Evolutionary conservation across 2,329 filamentous ascomycete genomes (phyloP).

Genomic region (Aureobasidium sp.): DNA sequence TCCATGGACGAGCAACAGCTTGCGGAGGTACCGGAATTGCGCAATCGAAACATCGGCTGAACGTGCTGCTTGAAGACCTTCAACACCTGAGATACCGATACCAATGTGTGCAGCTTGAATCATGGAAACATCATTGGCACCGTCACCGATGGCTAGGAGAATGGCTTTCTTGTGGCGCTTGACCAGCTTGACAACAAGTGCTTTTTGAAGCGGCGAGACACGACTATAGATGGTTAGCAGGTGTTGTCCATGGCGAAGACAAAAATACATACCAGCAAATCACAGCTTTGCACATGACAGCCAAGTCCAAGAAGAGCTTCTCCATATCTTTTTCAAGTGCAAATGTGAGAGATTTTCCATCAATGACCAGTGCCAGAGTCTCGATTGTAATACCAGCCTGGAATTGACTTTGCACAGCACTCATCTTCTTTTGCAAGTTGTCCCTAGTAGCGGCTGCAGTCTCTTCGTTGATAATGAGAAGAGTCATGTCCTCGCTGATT

Average conservation of each 20-base stretch:
- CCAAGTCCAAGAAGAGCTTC: constrained; percentile 85
- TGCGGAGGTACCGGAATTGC: constrained; percentile 90
- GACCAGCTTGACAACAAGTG: constrained; percentile 93
- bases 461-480: constrained; percentile 94
- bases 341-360: constrained; percentile 89
- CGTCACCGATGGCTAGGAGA: constrained; percentile 90
- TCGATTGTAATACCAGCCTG: constrained; percentile 72
- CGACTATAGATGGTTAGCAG: constrained; percentile 47
- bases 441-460: constrained; percentile 67
- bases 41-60: constrained; percentile 93
- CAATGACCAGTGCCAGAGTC: constrained; percentile 83
- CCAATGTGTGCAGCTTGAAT: constrained; percentile 98
- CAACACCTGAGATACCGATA: constrained; percentile 91
- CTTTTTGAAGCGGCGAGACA: constrained; percentile 94
- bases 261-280: constrained; percentile 61
- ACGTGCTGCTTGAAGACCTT: constrained; percentile 91
- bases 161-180: constrained; percentile 90
- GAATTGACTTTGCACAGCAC: constrained; percentile 78
- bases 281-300: constrained; percentile 95
- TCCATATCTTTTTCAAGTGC: constrained; percentile 91
- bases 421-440: constrained; percentile 87
- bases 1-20: constrained; percentile 88
- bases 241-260: background rate
- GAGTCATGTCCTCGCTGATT: constrained; percentile 96
- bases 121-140: constrained; percentile 99